A percentile compares a stretch with the other conserved stretches of the same genome.
These are phyloP conservation scores for Aspergillus hancockii DNA, from an alignment of 495 filamentous ascomycete species.

Conservation along the genomic window DNA sequence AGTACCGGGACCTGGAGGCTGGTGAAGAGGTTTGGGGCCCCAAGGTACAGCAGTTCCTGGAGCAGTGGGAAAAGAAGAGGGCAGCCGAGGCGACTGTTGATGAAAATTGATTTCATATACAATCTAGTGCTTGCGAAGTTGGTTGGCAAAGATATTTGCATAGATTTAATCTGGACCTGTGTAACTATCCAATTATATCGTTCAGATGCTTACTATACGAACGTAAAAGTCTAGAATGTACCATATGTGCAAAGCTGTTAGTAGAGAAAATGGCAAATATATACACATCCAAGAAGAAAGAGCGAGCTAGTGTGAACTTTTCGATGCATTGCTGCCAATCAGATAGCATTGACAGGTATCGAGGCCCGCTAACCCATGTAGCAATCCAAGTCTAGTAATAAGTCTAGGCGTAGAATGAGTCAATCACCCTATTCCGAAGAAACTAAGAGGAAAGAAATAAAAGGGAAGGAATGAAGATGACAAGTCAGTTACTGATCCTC, in stretches of 20 bases:
- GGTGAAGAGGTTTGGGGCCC: conserved; percentile 84
- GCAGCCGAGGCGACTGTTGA: conserved; percentile 19
- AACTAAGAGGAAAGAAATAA: not conserved
- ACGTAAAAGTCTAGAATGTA: not conserved
- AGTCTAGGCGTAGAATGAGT: conserved; percentile 1
- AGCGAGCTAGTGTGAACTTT: not conserved
- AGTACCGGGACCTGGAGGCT: conserved; percentile 76
- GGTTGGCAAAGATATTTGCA: not conserved
- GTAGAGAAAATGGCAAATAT: not conserved
- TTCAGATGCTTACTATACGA: not conserved
- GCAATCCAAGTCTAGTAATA: not conserved
- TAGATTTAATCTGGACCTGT: not conserved
- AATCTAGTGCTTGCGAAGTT: not conserved
- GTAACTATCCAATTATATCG: not conserved
- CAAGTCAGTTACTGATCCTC: conserved; percentile 4
- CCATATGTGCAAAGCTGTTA: not conserved
- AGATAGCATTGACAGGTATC: not conserved
- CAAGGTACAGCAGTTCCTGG: conserved; percentile 65
- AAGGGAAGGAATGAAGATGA: conserved; percentile 3
- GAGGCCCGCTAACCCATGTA: not conserved
- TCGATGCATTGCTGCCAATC: not conserved
- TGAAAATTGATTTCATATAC: conserved; percentile 1
- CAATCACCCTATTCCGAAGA: not conserved
- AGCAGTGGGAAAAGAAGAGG: conserved; percentile 56
- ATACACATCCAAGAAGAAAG: not conserved